phyloP scores from a whole-genome alignment of 2,329 filamentous ascomycete species.

The Coniochaeta sp. region DNA sequence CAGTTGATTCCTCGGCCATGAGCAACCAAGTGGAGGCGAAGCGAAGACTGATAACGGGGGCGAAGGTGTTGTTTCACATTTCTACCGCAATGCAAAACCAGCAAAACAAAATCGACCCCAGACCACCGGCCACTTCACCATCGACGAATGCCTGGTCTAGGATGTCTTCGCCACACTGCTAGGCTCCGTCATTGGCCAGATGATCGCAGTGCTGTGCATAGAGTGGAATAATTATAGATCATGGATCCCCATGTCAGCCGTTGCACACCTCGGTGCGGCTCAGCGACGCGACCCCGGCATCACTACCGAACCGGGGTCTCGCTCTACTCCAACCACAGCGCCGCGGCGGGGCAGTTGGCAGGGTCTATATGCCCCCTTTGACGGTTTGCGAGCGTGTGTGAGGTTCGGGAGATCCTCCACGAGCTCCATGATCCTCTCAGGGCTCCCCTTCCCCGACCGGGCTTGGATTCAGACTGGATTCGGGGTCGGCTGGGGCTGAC shows the following conservation, averaged over 20 bases:
- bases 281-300: background rate
- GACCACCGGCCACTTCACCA: background rate
- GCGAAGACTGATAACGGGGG: background rate
- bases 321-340: background rate
- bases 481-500: background rate
- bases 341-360: background rate
- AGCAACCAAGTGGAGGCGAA: background rate
- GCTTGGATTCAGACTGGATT: background rate
- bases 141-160: background rate
- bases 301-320: background rate
- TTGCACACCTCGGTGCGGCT: background rate
- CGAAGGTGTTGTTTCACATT: background rate
- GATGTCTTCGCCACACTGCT: background rate
- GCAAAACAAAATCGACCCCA: background rate
- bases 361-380: background rate
- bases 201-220: background rate
- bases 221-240: background rate
- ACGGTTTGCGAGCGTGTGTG: background rate
- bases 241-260: background rate
- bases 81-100: background rate
- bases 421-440: constrained; percentile 2
- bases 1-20: background rate
- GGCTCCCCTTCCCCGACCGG: background rate
- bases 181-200: background rate
- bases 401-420: constrained; percentile 2